phyloP scores from a whole-genome alignment of 2,329 filamentous ascomycete species.

The Fusarium sp. region DNA sequence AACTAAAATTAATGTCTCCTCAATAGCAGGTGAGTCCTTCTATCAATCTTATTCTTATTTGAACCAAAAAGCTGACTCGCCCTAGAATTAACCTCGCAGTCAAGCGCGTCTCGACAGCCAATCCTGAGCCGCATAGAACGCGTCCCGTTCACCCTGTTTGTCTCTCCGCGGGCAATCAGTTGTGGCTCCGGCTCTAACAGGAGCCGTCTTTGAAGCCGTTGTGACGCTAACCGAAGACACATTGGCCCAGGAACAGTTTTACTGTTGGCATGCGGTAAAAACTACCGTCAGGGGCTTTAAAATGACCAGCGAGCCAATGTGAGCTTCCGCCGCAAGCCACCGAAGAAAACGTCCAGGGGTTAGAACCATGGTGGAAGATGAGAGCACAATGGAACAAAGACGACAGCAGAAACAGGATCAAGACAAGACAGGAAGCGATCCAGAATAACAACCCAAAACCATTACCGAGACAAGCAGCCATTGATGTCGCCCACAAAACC shows the following conservation, averaged over 20 bases:
- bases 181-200: slow-evolving; percentile 36
- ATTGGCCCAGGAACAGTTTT: slow-evolving; percentile 43
- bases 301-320: slow-evolving; percentile 23
- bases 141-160: slow-evolving; percentile 19
- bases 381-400: slow-evolving; percentile 1
- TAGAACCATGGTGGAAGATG: slow-evolving; percentile 2
- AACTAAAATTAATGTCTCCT: slow-evolving; percentile 27
- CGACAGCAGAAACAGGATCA: slow-evolving; percentile 8
- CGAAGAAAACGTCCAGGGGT: slow-evolving; percentile 25
- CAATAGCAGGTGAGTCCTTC: slow-evolving; percentile 25
- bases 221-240: slow-evolving; percentile 33
- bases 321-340: slow-evolving; percentile 29
- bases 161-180: slow-evolving; percentile 27
- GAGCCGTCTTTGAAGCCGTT: slow-evolving; percentile 16
- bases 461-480: slow-evolving; percentile 24
- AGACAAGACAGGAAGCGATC: slow-evolving; percentile 21
- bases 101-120: slow-evolving; percentile 23
- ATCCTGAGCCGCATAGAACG: slow-evolving; percentile 18
- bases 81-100: slow-evolving; percentile 5
- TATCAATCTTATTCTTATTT: slow-evolving; percentile 29
- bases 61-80: slow-evolving; percentile 25
- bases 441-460: slow-evolving; percentile 7
- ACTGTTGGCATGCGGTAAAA: slow-evolving; percentile 16
- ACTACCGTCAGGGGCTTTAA: slow-evolving; percentile 24
- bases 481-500: slow-evolving; percentile 2